Evolutionary conservation across 2,329 filamentous ascomycete species (phyloP).

Genomic region (Dactylellina haptotyla): DNA sequence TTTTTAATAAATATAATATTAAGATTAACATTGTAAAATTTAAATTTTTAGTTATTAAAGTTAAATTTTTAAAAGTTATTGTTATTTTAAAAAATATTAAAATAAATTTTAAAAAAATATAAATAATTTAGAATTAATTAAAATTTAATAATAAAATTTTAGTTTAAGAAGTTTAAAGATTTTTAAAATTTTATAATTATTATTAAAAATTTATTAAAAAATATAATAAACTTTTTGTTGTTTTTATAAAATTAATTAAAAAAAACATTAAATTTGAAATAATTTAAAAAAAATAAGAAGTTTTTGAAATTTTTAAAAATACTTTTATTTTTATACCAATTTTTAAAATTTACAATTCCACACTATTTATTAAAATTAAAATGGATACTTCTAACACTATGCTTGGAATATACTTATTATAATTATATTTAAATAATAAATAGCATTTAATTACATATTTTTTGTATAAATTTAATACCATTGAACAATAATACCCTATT

Average conservation of each 20-base stretch:
- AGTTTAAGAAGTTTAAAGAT: neutral
- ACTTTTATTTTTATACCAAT: conserved; percentile 17
- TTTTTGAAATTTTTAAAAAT: conserved; percentile 26
- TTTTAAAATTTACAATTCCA: conserved; percentile 25
- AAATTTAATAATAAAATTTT: conserved; percentile 5
- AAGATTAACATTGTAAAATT: neutral
- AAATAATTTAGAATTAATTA: conserved; percentile 40
- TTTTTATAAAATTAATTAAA: conserved; percentile 25
- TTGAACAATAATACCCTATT: conserved; percentile 10
- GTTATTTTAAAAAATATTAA: neutral
- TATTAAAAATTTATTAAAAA: conserved; percentile 16
- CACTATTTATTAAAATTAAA: conserved; percentile 12
- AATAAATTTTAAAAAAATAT: conserved; percentile 38
- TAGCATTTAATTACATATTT: conserved; percentile 18
- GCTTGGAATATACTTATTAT: conserved; percentile 12
- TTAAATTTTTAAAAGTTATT: neutral
- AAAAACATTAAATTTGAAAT: conserved; percentile 9
- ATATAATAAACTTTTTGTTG: conserved; percentile 15
- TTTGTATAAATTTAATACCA: conserved; percentile 18
- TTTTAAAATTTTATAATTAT: conserved; percentile 15
- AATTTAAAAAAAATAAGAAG: conserved; percentile 9
- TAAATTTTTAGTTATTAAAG: neutral
- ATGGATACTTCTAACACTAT: neutral
- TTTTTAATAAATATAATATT: neutral
- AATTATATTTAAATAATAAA: conserved; percentile 26